Percentiles rank a stretch among this genome's conserved stretches.
Conservation (phyloP, 805 yeast genomes). For the Kodamaea jinghongensis region DNA sequence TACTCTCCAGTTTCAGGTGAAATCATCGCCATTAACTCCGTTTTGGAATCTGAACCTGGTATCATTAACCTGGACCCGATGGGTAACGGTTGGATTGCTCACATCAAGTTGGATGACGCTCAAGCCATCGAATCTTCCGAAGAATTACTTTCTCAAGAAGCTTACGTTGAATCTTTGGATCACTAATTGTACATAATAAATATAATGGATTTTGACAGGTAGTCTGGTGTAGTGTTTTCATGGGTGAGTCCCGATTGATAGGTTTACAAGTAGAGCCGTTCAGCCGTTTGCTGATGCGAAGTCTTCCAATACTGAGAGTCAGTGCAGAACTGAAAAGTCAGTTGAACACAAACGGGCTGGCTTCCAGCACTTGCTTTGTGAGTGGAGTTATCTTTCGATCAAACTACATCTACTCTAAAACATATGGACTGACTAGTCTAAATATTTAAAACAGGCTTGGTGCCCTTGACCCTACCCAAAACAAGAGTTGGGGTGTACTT, state of each 20-base stretch:
- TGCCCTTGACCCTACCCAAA: slow-evolving; percentile 51
- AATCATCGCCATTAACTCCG: slow-evolving; percentile 66
- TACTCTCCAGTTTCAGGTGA: slow-evolving; percentile 84
- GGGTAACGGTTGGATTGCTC: slow-evolving; percentile 93
- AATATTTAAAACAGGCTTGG: slow-evolving; percentile 37
- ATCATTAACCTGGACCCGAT: slow-evolving; percentile 84
- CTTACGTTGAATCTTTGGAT: slow-evolving; percentile 56
- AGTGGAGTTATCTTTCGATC: too few relatives aligned
- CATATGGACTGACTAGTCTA: slow-evolving; percentile 1
- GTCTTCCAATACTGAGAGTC: too few relatives aligned
- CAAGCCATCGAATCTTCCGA: slow-evolving; percentile 31
- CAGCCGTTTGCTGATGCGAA: too few relatives aligned
- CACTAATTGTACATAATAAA: slow-evolving; percentile 26
- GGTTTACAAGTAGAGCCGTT: too few relatives aligned
- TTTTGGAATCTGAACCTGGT: slow-evolving; percentile 67
- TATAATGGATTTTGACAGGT: not conserved
- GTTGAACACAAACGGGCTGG: too few relatives aligned
- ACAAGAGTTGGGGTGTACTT: slow-evolving; percentile 48
- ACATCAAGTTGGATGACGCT: slow-evolving; percentile 56
- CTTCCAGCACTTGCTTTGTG: too few relatives aligned
- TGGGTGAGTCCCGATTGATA: too few relatives aligned
- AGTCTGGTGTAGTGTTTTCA: too few relatives aligned
- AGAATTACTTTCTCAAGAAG: slow-evolving; percentile 52
- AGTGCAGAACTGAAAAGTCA: too few relatives aligned
- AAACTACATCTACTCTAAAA: too few relatives aligned